These are phyloP conservation scores for Phytophthora tubulina DNA, from an alignment of 352 stramenopile species.

Conservation along the genomic window DNA sequence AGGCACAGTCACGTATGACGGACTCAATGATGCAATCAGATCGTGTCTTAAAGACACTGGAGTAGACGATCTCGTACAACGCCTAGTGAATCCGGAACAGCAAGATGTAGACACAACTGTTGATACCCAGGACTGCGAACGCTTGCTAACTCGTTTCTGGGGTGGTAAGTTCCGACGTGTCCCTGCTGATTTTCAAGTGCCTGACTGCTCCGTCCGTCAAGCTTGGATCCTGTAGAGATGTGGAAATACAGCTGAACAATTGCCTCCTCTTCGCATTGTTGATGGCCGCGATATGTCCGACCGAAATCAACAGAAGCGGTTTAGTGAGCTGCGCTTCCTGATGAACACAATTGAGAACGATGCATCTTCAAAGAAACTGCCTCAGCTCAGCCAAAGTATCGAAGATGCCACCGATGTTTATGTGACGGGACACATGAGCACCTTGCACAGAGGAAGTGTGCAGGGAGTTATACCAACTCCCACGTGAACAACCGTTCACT, in stretches of 20 bases:
- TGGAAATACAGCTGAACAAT: not conserved
- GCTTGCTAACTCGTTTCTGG: not conserved
- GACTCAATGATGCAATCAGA: slow-evolving; percentile 1
- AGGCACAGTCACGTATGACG: slow-evolving; percentile 12
- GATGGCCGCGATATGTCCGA: slow-evolving; percentile 13
- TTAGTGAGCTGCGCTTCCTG: slow-evolving; percentile 17
- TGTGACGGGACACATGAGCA: no score
- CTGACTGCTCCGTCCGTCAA: not conserved
- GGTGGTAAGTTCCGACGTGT: not conserved
- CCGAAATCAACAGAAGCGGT: slow-evolving; percentile 16
- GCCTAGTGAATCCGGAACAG: not conserved
- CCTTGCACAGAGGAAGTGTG: no score
- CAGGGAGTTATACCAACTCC: no score
- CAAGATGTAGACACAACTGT: not conserved
- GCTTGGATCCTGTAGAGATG: not conserved
- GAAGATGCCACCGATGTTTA: no score
- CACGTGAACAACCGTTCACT: no score
- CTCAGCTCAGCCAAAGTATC: no score
- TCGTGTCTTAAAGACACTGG: slow-evolving; percentile 3
- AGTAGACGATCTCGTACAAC: not conserved
- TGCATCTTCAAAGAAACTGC: slow-evolving; percentile 2
- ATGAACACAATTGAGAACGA: slow-evolving; percentile 13
- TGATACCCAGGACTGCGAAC: not conserved
- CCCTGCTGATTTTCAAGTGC: not conserved
- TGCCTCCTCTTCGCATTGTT: not conserved